phyloP scores from a whole-genome alignment of 2,329 filamentous ascomycete genomes.

The Stachybotrys echinatus region DNA sequence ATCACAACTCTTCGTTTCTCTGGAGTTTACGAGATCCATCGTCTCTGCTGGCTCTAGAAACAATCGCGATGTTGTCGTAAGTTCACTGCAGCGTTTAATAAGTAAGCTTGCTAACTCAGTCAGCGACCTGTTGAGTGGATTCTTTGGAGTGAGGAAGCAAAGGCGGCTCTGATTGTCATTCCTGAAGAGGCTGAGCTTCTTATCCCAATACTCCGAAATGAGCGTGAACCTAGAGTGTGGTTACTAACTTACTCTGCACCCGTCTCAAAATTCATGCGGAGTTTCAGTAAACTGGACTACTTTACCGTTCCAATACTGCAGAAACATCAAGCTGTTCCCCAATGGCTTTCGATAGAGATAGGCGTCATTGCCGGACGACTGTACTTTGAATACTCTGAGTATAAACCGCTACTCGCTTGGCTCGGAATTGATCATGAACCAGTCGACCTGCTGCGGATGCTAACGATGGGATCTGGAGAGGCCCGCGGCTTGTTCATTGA shows the following conservation, averaged over 20 bases:
- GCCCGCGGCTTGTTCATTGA: neutral
- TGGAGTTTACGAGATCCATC: conserved; percentile 11
- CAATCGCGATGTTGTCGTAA: conserved; percentile 7
- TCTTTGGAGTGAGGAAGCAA: conserved; percentile 42
- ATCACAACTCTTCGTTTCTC: conserved; percentile 28
- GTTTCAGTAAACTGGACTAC: conserved; percentile 50
- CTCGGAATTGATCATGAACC: conserved; percentile 13
- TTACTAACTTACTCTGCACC: conserved; percentile 56
- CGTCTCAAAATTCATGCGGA: conserved; percentile 53
- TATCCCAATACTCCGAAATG: conserved; percentile 35
- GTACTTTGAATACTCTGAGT: conserved; percentile 51
- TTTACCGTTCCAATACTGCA: conserved; percentile 46
- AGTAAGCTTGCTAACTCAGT: conserved; percentile 13
- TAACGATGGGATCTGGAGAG: neutral
- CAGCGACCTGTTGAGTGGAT: conserved; percentile 55
- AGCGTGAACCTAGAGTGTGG: conserved; percentile 21
- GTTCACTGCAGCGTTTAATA: neutral
- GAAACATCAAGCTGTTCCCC: conserved; percentile 31
- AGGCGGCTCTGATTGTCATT: conserved; percentile 51
- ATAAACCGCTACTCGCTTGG: conserved; percentile 23
- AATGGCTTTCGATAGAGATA: conserved; percentile 52
- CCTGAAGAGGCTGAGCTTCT: conserved; percentile 58
- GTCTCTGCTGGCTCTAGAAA: neutral
- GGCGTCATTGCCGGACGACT: conserved; percentile 56
- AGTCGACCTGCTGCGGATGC: neutral